A percentile compares a stretch with the other conserved stretches of the same genome.
Conservation (phyloP, 495 filamentous ascomycete genomes). For the Neurospora sp. region DNA sequence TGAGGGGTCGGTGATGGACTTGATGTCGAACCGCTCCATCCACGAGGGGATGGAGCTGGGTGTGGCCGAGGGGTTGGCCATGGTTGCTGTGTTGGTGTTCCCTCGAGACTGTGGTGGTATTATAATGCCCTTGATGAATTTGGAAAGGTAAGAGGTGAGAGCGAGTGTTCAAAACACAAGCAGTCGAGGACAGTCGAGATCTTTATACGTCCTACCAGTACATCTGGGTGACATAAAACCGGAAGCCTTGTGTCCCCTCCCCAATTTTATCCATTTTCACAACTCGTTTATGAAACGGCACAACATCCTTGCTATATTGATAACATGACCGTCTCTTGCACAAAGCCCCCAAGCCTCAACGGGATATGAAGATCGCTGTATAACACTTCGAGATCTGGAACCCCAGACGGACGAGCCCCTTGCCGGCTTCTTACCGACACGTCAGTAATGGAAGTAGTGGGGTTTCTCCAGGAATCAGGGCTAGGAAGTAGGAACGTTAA, state of each 20-base stretch:
- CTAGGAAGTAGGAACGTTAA: not conserved
- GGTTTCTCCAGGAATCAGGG: not conserved
- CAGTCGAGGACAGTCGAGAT: not conserved
- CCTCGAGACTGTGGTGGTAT: not conserved
- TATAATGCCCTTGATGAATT: not conserved
- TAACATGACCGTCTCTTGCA: not conserved
- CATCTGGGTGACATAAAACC: not conserved
- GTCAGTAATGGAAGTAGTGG: not conserved
- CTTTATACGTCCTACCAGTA: not conserved
- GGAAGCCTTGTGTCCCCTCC: not conserved
- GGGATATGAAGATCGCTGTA: not conserved
- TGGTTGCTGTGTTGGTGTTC: not conserved
- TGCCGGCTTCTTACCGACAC: not conserved
- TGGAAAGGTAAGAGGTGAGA: not conserved
- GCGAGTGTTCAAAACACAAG: not conserved
- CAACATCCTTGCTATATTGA: not conserved
- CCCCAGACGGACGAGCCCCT: not conserved
- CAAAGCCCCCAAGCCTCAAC: not conserved
- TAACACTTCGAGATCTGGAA: not conserved
- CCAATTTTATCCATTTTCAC: not conserved
- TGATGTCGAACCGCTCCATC: not conserved
- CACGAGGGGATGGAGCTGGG: not conserved
- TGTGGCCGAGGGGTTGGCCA: not conserved
- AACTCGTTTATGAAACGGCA: not conserved
- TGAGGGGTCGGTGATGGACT: not conserved